Evolutionary conservation across 257 asterid species (phyloP).

Genomic region (Rhazya stricta): DNA sequence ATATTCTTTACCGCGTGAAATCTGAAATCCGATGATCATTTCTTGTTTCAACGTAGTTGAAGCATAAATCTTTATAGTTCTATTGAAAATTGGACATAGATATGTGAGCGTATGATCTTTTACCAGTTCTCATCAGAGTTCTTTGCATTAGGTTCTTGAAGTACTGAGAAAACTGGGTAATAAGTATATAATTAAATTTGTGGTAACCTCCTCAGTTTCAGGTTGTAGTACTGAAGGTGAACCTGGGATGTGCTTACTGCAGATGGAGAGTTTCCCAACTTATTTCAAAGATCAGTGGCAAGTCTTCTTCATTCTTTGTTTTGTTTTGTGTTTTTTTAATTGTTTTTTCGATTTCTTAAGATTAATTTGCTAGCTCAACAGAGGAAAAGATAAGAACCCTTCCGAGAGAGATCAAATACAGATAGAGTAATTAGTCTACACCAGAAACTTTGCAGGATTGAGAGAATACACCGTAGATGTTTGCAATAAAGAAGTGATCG

Average conservation of each 20-base stretch:
- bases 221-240: conserved; percentile 30
- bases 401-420: not conserved
- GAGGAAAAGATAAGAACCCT: not conserved
- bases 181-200: not conserved
- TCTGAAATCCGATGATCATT: not conserved
- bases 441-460: conserved; percentile 18
- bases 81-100: too few species aligned
- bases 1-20: not conserved
- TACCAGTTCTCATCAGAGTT: too few species aligned
- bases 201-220: conserved; percentile 22
- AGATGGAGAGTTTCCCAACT: conserved; percentile 20
- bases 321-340: too few species aligned
- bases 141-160: too few species aligned
- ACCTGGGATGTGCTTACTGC: conserved; percentile 27
- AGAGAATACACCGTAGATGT: conserved; percentile 25
- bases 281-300: conserved; percentile 22
- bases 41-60: not conserved
- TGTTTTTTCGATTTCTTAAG: not conserved
- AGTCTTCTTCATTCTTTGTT: not conserved
- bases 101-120: not conserved
- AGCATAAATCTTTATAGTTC: not conserved
- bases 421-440: not conserved
- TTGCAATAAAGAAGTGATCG: conserved; percentile 15
- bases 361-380: not conserved
- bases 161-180: not conserved